Conservation (phyloP, 176 grass and related monocot genomes). For the Poa annua region DNA sequence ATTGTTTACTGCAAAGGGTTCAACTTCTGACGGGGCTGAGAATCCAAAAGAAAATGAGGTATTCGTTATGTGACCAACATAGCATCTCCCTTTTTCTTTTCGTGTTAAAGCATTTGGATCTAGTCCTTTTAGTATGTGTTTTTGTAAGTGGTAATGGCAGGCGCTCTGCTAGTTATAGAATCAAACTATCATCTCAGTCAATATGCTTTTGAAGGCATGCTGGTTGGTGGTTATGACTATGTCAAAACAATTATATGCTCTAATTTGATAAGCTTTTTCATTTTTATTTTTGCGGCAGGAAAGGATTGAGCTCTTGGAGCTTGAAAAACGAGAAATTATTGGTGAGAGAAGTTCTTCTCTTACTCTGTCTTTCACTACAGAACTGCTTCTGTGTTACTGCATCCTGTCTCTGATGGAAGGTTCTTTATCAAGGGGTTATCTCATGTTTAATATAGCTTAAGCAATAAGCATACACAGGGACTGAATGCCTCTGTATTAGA, state of each 20-base stretch:
- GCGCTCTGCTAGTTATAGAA: background rate
- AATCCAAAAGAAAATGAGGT: slow-evolving; percentile 64
- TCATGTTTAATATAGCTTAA: slow-evolving; percentile 12
- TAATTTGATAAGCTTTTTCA: slow-evolving; percentile 30
- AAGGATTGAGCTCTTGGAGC: slow-evolving; percentile 65
- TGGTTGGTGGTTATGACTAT: background rate
- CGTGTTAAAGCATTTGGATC: background rate
- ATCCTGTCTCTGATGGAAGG: slow-evolving; percentile 32
- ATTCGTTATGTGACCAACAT: slow-evolving; percentile 30
- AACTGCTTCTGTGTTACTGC: slow-evolving; percentile 8
- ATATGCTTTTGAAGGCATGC: slow-evolving; percentile 1
- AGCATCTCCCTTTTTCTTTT: background rate
- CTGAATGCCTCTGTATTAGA: background rate
- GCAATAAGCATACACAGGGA: slow-evolving; percentile 28
- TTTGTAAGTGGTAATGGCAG: background rate
- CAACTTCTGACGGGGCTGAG: slow-evolving; percentile 44
- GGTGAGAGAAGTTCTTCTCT: slow-evolving; percentile 58
- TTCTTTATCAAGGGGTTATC: slow-evolving; percentile 25
- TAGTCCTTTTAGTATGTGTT: slow-evolving; percentile 7
- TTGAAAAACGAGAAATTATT: slow-evolving; percentile 87
- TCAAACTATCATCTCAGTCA: background rate
- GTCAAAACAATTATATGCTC: background rate
- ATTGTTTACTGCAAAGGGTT: slow-evolving; percentile 43
- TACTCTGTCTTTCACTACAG: slow-evolving; percentile 33
- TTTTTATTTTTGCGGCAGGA: slow-evolving; percentile 44